A percentile compares a stretch with the other conserved stretches of the same genome.
phyloP scores from a whole-genome alignment of 1,139 yeast species.

The Geotrichum reessii region DNA sequence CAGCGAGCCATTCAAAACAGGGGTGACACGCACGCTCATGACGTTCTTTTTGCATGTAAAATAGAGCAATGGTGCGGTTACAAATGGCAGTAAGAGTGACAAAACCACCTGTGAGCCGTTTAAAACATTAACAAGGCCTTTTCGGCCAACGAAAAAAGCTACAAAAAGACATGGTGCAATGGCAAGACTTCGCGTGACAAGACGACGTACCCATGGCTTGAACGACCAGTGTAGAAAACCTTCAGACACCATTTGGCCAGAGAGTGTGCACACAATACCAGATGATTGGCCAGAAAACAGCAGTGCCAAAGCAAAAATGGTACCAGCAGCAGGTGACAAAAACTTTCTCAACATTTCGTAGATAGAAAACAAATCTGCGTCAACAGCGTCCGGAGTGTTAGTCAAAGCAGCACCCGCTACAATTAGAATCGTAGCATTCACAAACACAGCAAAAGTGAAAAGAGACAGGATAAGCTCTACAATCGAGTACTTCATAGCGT shows the following conservation, averaged over 20 bases:
- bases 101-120: conserved; percentile 86
- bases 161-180: conserved; percentile 66
- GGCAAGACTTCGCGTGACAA: conserved; percentile 64
- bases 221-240: conserved; percentile 77
- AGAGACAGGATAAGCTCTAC: conserved; percentile 58
- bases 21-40: conserved; percentile 56
- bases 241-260: conserved; percentile 80
- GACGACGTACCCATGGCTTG: conserved; percentile 70
- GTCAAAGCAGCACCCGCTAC: conserved; percentile 71
- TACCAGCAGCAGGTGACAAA: conserved; percentile 69
- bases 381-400: conserved; percentile 52
- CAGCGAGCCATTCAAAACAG: neutral
- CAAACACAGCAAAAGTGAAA: conserved; percentile 70
- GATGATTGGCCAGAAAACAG: conserved; percentile 76
- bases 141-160: conserved; percentile 51
- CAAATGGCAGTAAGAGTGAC: conserved; percentile 78
- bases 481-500: conserved; percentile 62
- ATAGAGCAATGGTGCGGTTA: conserved; percentile 81
- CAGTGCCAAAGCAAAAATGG: conserved; percentile 69
- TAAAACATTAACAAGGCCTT: conserved; percentile 48
- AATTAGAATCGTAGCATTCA: conserved; percentile 68
- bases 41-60: conserved; percentile 70
- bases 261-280: conserved; percentile 80
- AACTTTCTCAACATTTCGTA: conserved; percentile 51
- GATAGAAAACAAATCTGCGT: conserved; percentile 71